phyloP scores from a whole-genome alignment of 1,284 basidiomycete genomes.

The Phellopilus nigrolimitatus region DNA sequence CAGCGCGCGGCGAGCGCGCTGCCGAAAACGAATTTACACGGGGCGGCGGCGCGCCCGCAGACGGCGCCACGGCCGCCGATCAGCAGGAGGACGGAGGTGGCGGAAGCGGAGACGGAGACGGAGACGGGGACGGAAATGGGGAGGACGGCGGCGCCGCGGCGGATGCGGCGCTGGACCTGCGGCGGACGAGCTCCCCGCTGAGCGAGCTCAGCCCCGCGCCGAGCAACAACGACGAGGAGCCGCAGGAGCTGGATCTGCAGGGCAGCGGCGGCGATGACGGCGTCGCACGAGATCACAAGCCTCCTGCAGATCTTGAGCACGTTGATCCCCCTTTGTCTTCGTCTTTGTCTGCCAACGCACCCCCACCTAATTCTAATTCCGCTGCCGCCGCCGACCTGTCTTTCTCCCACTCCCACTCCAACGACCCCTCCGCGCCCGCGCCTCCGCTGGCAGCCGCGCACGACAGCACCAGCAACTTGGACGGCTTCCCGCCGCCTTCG shows the following conservation, averaged over 20 bases:
- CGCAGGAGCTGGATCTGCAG: conserved; percentile 3
- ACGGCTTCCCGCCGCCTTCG: neutral
- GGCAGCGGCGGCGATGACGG: neutral
- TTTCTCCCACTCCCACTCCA: too few relatives aligned
- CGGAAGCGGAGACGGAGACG: neutral
- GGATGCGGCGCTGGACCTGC: neutral
- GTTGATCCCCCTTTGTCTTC: too few relatives aligned
- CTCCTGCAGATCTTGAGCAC: neutral
- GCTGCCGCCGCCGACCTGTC: too few relatives aligned
- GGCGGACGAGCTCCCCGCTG: conserved; percentile 14
- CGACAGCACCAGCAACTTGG: too few relatives aligned
- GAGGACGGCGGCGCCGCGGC: neutral
- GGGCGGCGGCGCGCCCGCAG: neutral
- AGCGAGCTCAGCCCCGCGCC: conserved; percentile 19
- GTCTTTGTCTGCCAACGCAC: too few relatives aligned
- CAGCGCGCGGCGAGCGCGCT: too few relatives aligned
- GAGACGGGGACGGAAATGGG: neutral
- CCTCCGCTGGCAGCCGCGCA: too few relatives aligned
- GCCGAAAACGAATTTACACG: too few relatives aligned
- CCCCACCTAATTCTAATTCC: too few relatives aligned
- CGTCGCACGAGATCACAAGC: neutral
- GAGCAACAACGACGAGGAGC: conserved; percentile 8
- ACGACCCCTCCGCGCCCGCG: too few relatives aligned
- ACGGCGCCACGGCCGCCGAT: neutral
- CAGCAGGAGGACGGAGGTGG: neutral